phyloP scores from a whole-genome alignment of 2,329 filamentous ascomycete species.

The Penicillium rolfsii region DNA sequence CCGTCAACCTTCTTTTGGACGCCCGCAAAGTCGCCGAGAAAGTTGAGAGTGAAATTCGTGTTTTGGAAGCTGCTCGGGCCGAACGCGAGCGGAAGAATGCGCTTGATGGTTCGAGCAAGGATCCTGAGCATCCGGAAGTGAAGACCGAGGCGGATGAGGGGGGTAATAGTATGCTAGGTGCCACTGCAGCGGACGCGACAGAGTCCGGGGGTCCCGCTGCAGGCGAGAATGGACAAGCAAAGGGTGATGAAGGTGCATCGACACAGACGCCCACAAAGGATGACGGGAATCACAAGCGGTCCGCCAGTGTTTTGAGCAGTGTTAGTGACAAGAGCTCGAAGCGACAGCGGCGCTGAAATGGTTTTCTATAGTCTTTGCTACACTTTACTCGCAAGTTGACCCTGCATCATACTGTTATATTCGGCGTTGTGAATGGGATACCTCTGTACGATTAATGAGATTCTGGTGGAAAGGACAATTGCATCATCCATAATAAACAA shows the following conservation, averaged over 20 bases:
- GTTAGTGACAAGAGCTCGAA: conserved; percentile 64
- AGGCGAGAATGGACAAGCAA: conserved; percentile 8
- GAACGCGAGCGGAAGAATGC: conserved; percentile 44
- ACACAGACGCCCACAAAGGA: conserved; percentile 18
- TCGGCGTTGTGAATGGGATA: conserved; percentile 28
- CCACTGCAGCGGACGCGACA: conserved; percentile 24
- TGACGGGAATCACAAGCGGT: conserved; percentile 66
- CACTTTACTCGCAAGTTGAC: conserved; percentile 2
- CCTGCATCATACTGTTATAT: conserved; percentile 24
- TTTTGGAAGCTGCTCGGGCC: conserved; percentile 48
- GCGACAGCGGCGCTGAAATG: conserved; percentile 50
- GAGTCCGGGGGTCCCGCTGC: conserved; percentile 17
- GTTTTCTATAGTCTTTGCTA: background rate
- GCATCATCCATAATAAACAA: conserved; percentile 18
- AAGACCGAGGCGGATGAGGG: conserved; percentile 42
- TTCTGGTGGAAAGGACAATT: conserved; percentile 14
- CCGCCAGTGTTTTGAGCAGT: conserved; percentile 77
- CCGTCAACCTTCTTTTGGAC: conserved; percentile 53
- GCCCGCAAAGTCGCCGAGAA: conserved; percentile 53
- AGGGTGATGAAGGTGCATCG: conserved; percentile 7
- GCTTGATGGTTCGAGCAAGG: conserved; percentile 20
- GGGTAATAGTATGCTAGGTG: conserved; percentile 16
- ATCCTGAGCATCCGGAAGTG: conserved; percentile 35
- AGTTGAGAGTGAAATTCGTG: conserved; percentile 52
- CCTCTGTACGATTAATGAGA: conserved; percentile 41